Evolutionary conservation across 1,284 basidiomycete species (phyloP).

Genomic region (Austropuccinia psidii): DNA sequence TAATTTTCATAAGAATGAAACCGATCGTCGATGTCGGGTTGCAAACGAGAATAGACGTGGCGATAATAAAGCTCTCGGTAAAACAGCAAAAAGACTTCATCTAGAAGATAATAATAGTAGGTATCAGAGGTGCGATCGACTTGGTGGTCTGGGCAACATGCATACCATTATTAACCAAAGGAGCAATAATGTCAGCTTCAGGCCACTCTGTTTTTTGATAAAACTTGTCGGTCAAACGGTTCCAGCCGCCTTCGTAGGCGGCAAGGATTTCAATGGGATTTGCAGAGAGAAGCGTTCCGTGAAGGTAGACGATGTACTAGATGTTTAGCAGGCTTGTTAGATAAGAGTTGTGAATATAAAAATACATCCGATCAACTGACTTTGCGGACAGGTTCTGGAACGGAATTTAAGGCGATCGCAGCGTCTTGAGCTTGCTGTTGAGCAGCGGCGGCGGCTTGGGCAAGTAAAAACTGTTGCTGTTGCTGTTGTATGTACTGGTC

Average conservation of each 20-base stretch:
- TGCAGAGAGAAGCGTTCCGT: slow-evolving; percentile 45
- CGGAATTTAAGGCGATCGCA: slow-evolving; percentile 43
- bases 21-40: slow-evolving; percentile 91
- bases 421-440: slow-evolving; percentile 44
- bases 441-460: slow-evolving; percentile 40
- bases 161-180: slow-evolving; percentile 87
- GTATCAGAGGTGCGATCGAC: not conserved
- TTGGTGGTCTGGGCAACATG: slow-evolving; percentile 46
- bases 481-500: slow-evolving; percentile 31
- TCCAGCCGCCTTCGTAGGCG: slow-evolving; percentile 94
- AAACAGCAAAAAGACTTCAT: slow-evolving; percentile 88
- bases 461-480: slow-evolving; percentile 31
- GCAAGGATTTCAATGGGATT: slow-evolving; percentile 63
- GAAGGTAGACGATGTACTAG: slow-evolving; percentile 47
- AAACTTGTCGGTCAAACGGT: slow-evolving; percentile 89
- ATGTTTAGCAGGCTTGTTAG: slow-evolving; percentile 45
- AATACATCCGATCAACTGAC: too few relatives aligned
- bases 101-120: slow-evolving; percentile 48
- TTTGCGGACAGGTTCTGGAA: slow-evolving; percentile 46
- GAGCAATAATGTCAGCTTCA: slow-evolving; percentile 88
- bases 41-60: slow-evolving; percentile 89
- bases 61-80: slow-evolving; percentile 78
- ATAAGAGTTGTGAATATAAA: too few relatives aligned
- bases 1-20: slow-evolving; percentile 99
- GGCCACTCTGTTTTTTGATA: slow-evolving; percentile 94